Conservation (phyloP, 2,329 filamentous ascomycete species). For the Emmonsiellopsis sp. region DNA sequence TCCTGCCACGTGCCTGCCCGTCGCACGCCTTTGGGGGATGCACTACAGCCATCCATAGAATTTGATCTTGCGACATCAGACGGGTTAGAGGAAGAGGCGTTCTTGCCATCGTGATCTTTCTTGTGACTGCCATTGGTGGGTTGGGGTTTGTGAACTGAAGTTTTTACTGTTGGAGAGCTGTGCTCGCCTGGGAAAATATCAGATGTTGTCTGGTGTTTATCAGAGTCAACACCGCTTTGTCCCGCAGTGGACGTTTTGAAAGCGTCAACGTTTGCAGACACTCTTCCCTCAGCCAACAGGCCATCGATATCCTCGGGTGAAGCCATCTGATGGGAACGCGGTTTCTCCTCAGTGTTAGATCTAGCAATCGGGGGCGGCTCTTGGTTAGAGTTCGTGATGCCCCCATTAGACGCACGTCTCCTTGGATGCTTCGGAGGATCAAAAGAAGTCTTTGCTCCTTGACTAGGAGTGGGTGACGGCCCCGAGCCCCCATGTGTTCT, state of each 20-base stretch:
- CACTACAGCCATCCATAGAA: background rate
- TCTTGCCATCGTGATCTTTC: background rate
- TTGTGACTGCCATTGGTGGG: background rate
- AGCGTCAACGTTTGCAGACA: conserved; percentile 9
- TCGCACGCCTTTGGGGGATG: background rate
- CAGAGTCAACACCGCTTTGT: background rate
- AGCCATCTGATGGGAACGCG: background rate
- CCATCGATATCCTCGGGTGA: conserved; percentile 13
- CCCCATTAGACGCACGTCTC: background rate
- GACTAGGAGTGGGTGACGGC: background rate
- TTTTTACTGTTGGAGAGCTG: conserved; percentile 6
- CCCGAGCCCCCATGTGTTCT: background rate
- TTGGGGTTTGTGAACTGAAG: background rate
- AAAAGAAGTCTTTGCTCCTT: background rate
- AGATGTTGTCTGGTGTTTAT: background rate
- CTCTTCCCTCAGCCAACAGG: conserved; percentile 13
- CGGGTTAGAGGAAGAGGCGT: background rate
- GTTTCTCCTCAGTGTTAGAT: background rate
- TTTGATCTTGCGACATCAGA: background rate
- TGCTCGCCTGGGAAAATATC: conserved; percentile 10
- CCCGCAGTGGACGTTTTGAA: background rate
- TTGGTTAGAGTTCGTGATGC: background rate
- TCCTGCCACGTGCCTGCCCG: background rate
- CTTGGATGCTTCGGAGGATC: background rate
- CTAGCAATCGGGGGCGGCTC: background rate